A percentile compares a stretch with the other conserved stretches of the same genome.
These are phyloP conservation scores for Coprinopsis strossmayeri DNA, from an alignment of 768 basidiomycete species.

Conservation along the genomic window DNA sequence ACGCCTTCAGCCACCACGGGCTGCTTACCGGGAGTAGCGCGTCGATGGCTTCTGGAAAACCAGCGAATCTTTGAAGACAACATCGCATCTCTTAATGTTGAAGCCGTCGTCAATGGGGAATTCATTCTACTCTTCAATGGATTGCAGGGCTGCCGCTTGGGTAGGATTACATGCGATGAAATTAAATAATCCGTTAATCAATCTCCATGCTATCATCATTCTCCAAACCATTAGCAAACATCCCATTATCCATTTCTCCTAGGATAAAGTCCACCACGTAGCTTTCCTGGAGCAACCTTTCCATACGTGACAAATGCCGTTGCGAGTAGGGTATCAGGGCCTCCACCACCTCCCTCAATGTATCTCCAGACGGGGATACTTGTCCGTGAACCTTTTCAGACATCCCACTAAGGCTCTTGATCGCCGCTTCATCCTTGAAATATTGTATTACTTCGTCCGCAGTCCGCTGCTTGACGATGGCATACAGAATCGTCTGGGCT, in stretches of 20 bases:
- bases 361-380: constrained; percentile 8
- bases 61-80: constrained; percentile 46
- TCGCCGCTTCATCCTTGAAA: constrained; percentile 41
- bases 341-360: constrained; percentile 72
- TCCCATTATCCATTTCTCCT: constrained; percentile 81
- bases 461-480: constrained; percentile 69
- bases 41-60: constrained; percentile 63
- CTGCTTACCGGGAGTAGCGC: constrained; percentile 66
- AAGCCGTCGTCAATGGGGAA: constrained; percentile 46
- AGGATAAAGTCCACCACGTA: constrained; percentile 90
- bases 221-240: constrained; percentile 43
- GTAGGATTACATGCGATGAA: constrained; percentile 26
- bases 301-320: constrained; percentile 80
- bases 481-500: constrained; percentile 79
- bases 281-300: constrained; percentile 88
- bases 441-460: constrained; percentile 69
- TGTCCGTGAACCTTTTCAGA: constrained; percentile 8
- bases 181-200: constrained; percentile 15
- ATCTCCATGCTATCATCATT: constrained; percentile 43
- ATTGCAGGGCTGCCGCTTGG: constrained; percentile 62
- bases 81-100: constrained; percentile 32
- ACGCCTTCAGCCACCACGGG: constrained; percentile 58
- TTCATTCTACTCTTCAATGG: constrained; percentile 68
- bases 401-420: constrained; percentile 24
- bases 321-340: constrained; percentile 92